Base-by-base conservation (phyloP, 2,329 filamentous ascomycete genomes). In the Colletotrichum navitas region DNA sequence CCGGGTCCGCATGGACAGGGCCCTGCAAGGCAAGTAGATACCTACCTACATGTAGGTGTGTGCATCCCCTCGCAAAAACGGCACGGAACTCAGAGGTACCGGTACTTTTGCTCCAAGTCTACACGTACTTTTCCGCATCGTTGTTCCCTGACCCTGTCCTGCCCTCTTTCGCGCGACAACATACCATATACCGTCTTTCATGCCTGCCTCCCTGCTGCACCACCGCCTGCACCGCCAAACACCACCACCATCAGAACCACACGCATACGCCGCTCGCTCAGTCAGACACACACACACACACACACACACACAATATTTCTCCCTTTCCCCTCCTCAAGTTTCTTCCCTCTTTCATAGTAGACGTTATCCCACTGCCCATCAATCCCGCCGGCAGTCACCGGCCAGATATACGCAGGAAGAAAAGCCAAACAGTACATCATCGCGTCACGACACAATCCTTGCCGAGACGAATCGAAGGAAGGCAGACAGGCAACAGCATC, bases 241-340 rank as follows among this genome's bases (percentile, higher is more conserved):
- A 65, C 66, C 47, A 66, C 62, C 55, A 66, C 63, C 63, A 58
- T 41, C 52, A 65, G 26, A 24, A 34, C 41, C 63, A 36, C 39
- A 58, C 55, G n/a, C 56, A 61, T 56, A 36, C 55, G 49, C 26
- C 34, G 36, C 61, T 43, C 39, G 43, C 56, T 63, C 68, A 63
- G 63, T 67, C 68, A 71, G 58, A 63, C 64, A 71, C 45, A 65
- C 54, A 29, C 43, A 16, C 41, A 36, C n/a, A n/a, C n/a, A n/a
- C n/a, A n/a, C n/a, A n/a, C n/a, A n/a, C 52, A 36, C 52, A n/a
- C 52, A 36, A 51, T 36, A 43, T 61, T 70, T 32, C 47, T 61
- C 47, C 34, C 56, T 58, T n/a, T 63, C 58, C 43, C 51, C 68
- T 68, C 58, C 41, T 51, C 36, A 49, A 32, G 24, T 67, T 55